Evolutionary conservation across 768 basidiomycete species (phyloP), one percentile per base, ranked within the genome.

Genomic region (Russula dissimulans): DNA sequence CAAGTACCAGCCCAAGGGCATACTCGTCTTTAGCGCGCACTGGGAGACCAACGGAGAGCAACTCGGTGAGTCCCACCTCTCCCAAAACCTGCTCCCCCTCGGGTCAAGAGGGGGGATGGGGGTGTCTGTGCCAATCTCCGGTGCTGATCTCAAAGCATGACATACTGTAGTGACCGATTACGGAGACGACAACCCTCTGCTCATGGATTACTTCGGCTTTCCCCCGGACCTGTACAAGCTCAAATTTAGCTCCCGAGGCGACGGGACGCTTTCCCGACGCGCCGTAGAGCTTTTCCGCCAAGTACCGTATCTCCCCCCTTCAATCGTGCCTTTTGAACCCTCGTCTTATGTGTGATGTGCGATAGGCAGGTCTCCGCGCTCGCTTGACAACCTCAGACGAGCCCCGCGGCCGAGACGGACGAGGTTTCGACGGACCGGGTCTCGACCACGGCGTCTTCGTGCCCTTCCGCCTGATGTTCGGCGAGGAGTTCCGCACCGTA

Each of bases 391-490:
- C 74, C 6, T 76, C 71, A 51, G 64, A 69, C 0, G 87, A 90
- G 68, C 50, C 75, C 18, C 80, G 87, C 14, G 87, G 87, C 3
- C 65, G 69, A 57, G 87, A 89, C 63, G 88, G 87, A 10, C 73
- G 86, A 18, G 85, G 86, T 0, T 84, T 81, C 67, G 49, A 66
- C 48, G 85, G 84, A 0, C 80, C 85, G 0, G 88, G 87, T 6
- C 71, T 89, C 0, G 87, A 89, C 67, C 87, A 89, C 66, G 89
- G 89, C 26, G 87, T 90, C 47, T 91, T 90, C 69, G 75, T 91
- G 12, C 89, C 89, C 2, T 89, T 91, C 76, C 75, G 78, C 47
- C 69, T 85, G 60, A 91, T 91, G 89, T 90, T 91, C 66, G 85
- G 86, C 7, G 79, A 84, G 49, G 78, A 79, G 49, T 79, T 84